Evolutionary conservation across 1,139 yeast genomes (phyloP), one percentile per base, ranked within the genome.

Genomic region (Yamadazyma kanchanaburiensis): DNA sequence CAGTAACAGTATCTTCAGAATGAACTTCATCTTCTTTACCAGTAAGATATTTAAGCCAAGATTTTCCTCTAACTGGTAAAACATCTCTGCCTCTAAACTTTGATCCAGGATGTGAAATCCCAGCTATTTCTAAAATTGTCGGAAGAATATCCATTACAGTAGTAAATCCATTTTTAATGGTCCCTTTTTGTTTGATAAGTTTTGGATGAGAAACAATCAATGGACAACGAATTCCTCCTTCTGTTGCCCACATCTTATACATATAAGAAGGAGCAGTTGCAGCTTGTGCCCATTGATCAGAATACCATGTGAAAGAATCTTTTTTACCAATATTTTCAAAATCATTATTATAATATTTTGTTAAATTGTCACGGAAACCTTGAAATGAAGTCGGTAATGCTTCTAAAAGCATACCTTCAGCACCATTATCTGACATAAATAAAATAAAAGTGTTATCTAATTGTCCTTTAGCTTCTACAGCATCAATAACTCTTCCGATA

Each of bases 251-350:
- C 55, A 57, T 58, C 42, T 74, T 74, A 47, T 62, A 71, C 69
- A 70, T 68, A 32, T 64, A 56, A 23, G 66, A 57, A 4, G 80
- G 80, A 3, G 79, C 76, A 12, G 80, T 74, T 5, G 79, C 77
- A n/a, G 80, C 80, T 40, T 74, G 80, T 0, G 80, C 80, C 80
- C 80, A 74, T 43, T 74, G 70, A 35, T 75, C 77, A 2, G 74
- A 70, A 39, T 74, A 75, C 61, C 67, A 69, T 6, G 62, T 66
- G 44, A 71, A 74, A 2, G 77, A 70, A 39, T 74, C 55, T 26
- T 43, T 40, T 21, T 59, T 60, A 4, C 80, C 80, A 35, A 74
- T 60, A 45, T 74, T 74, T 2, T 66, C 74, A 17, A 52, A 47
- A 2, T 55, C 34, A 42, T 74, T 74, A 46, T 73, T 52, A 48